These are phyloP conservation scores for Phlebiopsis flavidoalba DNA, from an alignment of 768 basidiomycete species.

Conservation along the genomic window DNA sequence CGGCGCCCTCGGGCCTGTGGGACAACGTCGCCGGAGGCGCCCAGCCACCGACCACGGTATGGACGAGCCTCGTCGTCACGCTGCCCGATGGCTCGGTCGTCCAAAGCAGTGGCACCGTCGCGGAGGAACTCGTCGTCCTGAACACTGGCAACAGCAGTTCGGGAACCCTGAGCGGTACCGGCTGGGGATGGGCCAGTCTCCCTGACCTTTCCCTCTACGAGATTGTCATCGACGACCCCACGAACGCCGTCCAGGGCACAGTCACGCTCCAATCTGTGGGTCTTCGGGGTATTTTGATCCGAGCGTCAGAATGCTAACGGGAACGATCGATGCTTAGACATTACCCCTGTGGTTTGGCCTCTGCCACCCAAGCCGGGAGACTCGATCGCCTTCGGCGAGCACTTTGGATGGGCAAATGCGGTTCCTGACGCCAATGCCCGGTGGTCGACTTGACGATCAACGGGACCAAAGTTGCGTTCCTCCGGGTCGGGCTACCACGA, in stretches of 20 bases:
- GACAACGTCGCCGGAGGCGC: not conserved
- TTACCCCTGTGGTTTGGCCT: constrained; percentile 6
- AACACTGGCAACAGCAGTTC: constrained; percentile 3
- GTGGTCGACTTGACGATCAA: constrained; percentile 4
- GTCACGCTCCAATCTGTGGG: constrained; percentile 8
- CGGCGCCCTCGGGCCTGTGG: constrained; percentile 6
- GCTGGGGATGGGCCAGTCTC: constrained; percentile 3
- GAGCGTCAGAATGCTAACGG: not conserved
- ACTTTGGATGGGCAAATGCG: constrained; percentile 10
- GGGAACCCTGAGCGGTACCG: not conserved
- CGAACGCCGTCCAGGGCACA: constrained; percentile 4
- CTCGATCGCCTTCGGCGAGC: not conserved
- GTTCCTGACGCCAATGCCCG: constrained; percentile 10
- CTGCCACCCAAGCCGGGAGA: not conserved
- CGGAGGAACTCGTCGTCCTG: not conserved
- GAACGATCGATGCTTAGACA: not conserved
- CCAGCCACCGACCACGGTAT: not conserved
- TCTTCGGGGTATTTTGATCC: not conserved
- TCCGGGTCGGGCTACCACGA: constrained; percentile 12
- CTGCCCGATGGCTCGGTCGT: constrained; percentile 6
- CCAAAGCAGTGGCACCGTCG: not conserved
- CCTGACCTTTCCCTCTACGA: constrained; percentile 8
- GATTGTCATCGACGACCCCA: constrained; percentile 3
- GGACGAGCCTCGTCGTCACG: not conserved
- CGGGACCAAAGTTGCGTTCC: constrained; percentile 7